Evolutionary conservation across 176 grass and related monocot species (phyloP), one percentile per base, ranked within the genome.

Genomic region (Carex littledalei): DNA sequence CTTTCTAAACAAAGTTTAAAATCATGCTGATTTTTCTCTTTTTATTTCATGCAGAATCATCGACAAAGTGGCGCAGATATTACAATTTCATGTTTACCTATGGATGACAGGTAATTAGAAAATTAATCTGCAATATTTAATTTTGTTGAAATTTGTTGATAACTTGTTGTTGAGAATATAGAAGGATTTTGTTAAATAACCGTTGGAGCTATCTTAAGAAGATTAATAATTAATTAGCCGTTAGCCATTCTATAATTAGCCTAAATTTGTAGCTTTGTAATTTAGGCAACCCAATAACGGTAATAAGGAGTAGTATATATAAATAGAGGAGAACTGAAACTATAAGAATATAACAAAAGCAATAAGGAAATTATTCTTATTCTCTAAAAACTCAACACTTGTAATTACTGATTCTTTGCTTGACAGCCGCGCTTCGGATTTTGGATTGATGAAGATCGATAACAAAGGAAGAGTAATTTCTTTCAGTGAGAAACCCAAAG

Each of bases 361-460:
- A 45, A 45, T 45, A 45, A 45, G 1, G 7, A 1, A 45, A 45
- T 45, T 45, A 8, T 45, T 45, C 43, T 45, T 45, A 45, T 45
- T 45, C 43, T 45, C 7, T 45, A 1, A 45, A 45, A 8, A 8
- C 1, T 45, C 43, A 45, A 45, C 43, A 45, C 43, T 45, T 45
- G 43, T 45, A 9, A 45, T 45, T 45, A 8, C 43, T 39, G 47
- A 50, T 50, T 50, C 47, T 54, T 89, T 86, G 14, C 65, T 74
- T 93, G 74, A 80, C 86, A 98, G 96, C 21, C 93, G 96, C 58
- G 96, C 96, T 24, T 95, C 96, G 69, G 96, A 98, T 92, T 98
- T 95, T 83, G 96, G 96, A 85, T 81, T 98, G 81, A 95, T 98
- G 93, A 98, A 98, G 83, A 98, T 92, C 86, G 88, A 98, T 1